A percentile compares a stretch with the other conserved stretches of the same genome.
Conservation (phyloP, 257 asterid species). For the Ajuga chamaepitys region DNA sequence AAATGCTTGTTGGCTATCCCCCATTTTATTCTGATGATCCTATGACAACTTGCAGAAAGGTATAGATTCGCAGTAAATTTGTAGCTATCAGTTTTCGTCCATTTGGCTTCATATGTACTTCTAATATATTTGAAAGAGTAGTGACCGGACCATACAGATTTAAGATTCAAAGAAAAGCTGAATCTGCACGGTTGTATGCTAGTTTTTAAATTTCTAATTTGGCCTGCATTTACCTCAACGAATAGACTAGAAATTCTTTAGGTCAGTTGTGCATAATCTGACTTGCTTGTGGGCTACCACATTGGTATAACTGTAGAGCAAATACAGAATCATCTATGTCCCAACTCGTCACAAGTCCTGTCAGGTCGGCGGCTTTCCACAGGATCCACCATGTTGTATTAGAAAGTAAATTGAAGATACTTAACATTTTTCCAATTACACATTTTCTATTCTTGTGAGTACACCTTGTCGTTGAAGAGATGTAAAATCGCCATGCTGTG, state of each 20-base stretch:
- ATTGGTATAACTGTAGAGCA: not conserved
- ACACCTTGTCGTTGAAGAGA: too few species aligned
- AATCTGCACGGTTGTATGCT: not conserved
- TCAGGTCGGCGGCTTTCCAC: not conserved
- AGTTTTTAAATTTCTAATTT: constrained; percentile 2
- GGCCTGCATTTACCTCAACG: not conserved
- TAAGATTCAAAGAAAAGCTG: not conserved
- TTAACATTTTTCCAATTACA: not conserved
- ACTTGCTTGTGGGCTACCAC: not conserved
- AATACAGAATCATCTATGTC: not conserved
- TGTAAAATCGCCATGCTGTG: too few species aligned
- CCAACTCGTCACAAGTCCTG: not conserved
- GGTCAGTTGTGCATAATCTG: not conserved
- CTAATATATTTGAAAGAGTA: not conserved
- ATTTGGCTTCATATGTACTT: not conserved
- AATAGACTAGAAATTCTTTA: not conserved
- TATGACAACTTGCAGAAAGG: constrained; percentile 63
- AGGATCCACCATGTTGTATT: not conserved
- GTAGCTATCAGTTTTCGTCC: not conserved
- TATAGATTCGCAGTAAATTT: constrained; percentile 8
- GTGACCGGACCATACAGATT: not conserved
- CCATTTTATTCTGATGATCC: constrained; percentile 65
- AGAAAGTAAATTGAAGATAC: not conserved
- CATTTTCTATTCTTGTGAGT: not conserved
- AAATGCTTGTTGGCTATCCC: constrained; percentile 65